Conservation (phyloP, 169 alveolate species). For the Cryptosporidium meleagridis region DNA sequence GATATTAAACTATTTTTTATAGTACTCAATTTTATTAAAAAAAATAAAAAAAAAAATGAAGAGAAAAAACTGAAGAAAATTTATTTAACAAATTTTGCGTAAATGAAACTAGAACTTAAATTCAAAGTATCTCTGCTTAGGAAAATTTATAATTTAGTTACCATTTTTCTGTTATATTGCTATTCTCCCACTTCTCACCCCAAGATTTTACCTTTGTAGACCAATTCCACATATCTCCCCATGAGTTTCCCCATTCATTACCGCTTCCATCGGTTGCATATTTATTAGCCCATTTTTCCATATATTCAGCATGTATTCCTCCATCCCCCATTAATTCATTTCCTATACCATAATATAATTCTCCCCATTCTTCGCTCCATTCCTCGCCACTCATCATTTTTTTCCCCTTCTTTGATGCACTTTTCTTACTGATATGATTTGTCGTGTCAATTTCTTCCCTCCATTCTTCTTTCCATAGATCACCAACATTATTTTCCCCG, state of each 20-base stretch:
- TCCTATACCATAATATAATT: constrained; percentile 50
- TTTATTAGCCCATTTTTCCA: constrained; percentile 67
- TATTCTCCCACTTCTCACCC: constrained; percentile 65
- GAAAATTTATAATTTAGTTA: neutral
- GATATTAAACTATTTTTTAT: neutral
- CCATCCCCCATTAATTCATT: constrained; percentile 64
- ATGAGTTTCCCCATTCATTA: constrained; percentile 55
- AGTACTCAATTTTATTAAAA: neutral
- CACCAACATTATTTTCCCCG: constrained; percentile 63
- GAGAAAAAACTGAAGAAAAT: no score
- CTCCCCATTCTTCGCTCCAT: constrained; percentile 75
- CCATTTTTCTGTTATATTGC: constrained; percentile 46
- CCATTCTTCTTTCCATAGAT: constrained; percentile 73
- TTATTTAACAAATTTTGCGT: neutral
- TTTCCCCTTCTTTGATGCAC: constrained; percentile 43
- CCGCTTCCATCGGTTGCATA: constrained; percentile 70
- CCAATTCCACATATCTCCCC: constrained; percentile 72
- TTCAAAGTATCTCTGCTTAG: neutral
- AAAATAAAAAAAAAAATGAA: neutral
- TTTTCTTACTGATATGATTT: constrained; percentile 32
- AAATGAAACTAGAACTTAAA: neutral
- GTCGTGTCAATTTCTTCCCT: constrained; percentile 40
- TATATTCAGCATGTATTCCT: constrained; percentile 34
- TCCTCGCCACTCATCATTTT: constrained; percentile 63
- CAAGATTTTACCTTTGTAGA: constrained; percentile 46